A percentile compares a stretch with the other conserved stretches of the same genome.
Evolutionary conservation across 169 alveolate genomes (phyloP).

Genomic region (Eimeria sp.): DNA sequence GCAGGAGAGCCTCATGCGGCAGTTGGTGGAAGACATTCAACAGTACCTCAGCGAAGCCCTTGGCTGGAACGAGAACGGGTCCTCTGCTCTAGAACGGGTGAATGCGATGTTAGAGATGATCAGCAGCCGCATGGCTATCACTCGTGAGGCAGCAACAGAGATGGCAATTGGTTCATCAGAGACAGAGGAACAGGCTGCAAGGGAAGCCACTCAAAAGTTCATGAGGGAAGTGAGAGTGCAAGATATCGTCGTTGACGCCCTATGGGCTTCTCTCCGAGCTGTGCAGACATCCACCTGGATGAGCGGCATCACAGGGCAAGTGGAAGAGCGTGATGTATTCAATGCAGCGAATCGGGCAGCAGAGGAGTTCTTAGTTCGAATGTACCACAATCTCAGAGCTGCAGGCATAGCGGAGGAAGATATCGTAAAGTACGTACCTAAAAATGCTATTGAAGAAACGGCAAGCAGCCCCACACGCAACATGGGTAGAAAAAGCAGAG

Average conservation of each 20-base stretch:
- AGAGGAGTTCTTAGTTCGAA: slow-evolving; percentile 43
- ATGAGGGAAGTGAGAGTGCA: slow-evolving; percentile 35
- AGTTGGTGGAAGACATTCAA: slow-evolving; percentile 2
- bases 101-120: slow-evolving; percentile 37
- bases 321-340: neutral
- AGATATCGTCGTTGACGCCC: slow-evolving; percentile 46
- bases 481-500: slow-evolving; percentile 13
- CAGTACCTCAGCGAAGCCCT: slow-evolving; percentile 19
- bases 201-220: slow-evolving; percentile 10
- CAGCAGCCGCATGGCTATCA: slow-evolving; percentile 42
- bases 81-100: slow-evolving; percentile 13
- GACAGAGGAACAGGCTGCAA: neutral
- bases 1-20: slow-evolving; percentile 47
- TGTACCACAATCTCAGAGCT: slow-evolving; percentile 51
- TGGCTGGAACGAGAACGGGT: neutral
- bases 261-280: slow-evolving; percentile 49
- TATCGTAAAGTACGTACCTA: slow-evolving; percentile 23
- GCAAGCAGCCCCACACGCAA: neutral
- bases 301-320: neutral
- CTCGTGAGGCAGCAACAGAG: slow-evolving; percentile 2
- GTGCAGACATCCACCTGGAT: neutral
- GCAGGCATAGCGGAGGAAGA: slow-evolving; percentile 45
- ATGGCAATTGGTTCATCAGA: neutral
- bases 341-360: slow-evolving; percentile 26
- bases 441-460: neutral